phyloP scores from a whole-genome alignment of 2,329 filamentous ascomycete species.

The Sporothrix brasiliensis region DNA sequence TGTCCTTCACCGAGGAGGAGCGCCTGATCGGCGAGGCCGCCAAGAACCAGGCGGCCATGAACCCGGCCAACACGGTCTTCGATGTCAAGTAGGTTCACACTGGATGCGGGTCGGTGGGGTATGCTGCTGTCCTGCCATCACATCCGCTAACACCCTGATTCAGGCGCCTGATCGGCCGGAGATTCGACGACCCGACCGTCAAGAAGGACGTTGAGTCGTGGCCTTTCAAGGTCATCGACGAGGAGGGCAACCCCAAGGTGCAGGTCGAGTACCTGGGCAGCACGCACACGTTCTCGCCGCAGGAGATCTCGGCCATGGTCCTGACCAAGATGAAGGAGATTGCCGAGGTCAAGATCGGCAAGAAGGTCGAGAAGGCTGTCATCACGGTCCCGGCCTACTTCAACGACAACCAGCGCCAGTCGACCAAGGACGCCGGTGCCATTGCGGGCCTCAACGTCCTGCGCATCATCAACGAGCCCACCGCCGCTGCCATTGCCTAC shows the following conservation, averaged over 20 bases:
- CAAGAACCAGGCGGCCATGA: conserved; percentile 99
- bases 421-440: conserved; percentile 98
- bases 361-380: conserved; percentile 98
- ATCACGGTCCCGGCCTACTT: conserved; percentile 99
- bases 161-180: conserved; percentile 95
- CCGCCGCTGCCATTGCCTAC: conserved; percentile 96
- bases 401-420: conserved; percentile 99
- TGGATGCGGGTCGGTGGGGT: background rate
- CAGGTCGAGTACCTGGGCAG: conserved; percentile 95
- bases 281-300: conserved; percentile 93
- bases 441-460: conserved; percentile 97
- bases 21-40: conserved; percentile 98
- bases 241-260: conserved; percentile 84
- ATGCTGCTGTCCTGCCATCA: conserved; percentile 52
- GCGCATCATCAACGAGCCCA: conserved; percentile 99
- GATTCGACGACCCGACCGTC: conserved; percentile 92
- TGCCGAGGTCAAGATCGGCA: conserved; percentile 95
- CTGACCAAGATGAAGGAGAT: conserved; percentile 99
- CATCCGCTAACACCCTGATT: background rate
- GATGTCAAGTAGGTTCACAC: conserved; percentile 73
- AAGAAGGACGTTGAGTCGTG: conserved; percentile 99
- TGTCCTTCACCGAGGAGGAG: conserved; percentile 98
- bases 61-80: conserved; percentile 97
- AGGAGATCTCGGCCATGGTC: conserved; percentile 99
- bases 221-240: conserved; percentile 98